Base-by-base conservation (phyloP, 805 yeast genomes). In the Candida ovalis region DNA sequence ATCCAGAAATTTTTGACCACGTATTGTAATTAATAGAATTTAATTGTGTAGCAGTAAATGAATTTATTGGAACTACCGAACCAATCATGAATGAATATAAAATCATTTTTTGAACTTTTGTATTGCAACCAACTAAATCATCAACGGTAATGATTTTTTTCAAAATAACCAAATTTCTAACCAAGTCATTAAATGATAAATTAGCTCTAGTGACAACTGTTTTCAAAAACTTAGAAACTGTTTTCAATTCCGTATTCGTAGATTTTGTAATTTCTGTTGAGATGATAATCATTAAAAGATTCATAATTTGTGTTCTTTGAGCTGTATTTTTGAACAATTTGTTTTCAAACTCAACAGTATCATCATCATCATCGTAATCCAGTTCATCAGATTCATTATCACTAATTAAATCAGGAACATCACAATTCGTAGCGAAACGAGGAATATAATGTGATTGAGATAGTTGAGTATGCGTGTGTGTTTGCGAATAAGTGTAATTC, bases 1-100 rank as follows among this genome's bases (percentile, higher is more conserved):
- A 37, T 13, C 62, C 62, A 4, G 63, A 49, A 9, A 54, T 44
- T 12, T 44, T 22, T 15, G 49, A 25, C 62, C 61, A 58, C 17
- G 38, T 38, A 21, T 19, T 25, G 23, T 46, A 44, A 44, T 48
- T 25, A 22, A 52, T 42, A 15, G 41, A 39, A 7, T 13, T 5
- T 15, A 39, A 23, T n/a, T 5, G 23, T 21, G 28, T n/a, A n/a
- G 21, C 18, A 37, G n/a, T 17, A 17, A 18, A 17, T 5, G 37
- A 17, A 22, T 32, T 18, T 13, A 17, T 15, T 21, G 40, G 23
- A 23, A 39, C 10, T n/a, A 36, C 27, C 5, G 50, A 40, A 4
- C 57, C 57, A 17, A 49, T 19, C 18, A 52, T 39, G 28, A 54
- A 54, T 1, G 56, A 40, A 38, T 42, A 46, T 3, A 55, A 43